A percentile compares a stretch with the other conserved stretches of the same genome.
Evolutionary conservation across 1,139 yeast species (phyloP).

Genomic region (Taphrina confusa): DNA sequence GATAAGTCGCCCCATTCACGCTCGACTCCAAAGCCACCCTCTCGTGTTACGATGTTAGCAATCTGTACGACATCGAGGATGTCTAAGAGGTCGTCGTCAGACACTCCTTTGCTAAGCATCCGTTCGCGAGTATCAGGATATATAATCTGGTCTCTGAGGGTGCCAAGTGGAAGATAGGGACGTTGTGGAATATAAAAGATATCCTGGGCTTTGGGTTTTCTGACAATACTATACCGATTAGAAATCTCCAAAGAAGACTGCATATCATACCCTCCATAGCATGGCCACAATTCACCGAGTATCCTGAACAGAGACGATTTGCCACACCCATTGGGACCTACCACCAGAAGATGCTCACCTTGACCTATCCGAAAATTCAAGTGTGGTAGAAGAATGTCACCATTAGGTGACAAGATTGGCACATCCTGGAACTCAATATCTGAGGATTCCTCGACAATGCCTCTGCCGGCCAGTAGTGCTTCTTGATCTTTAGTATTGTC

Average conservation of each 20-base stretch:
- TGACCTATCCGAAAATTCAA: conserved; percentile 70
- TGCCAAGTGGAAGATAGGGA: conserved; percentile 76
- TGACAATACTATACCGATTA: conserved; percentile 54
- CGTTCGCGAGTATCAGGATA: conserved; percentile 75
- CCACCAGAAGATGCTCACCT: conserved; percentile 84
- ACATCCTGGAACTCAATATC: conserved; percentile 71
- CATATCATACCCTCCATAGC: conserved; percentile 44
- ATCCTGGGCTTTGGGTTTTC: conserved; percentile 66
- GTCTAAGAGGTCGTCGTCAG: conserved; percentile 63
- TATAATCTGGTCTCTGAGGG: conserved; percentile 74
- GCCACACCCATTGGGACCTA: conserved; percentile 96
- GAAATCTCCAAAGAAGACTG: background rate
- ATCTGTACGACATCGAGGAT: conserved; percentile 55
- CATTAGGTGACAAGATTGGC: conserved; percentile 80
- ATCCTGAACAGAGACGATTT: conserved; percentile 87
- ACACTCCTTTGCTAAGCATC: conserved; percentile 52
- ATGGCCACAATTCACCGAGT: conserved; percentile 93
- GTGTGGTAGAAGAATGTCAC: conserved; percentile 68
- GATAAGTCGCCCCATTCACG: conserved; percentile 88
- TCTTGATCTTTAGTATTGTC: conserved; percentile 22
- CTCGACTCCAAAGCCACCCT: conserved; percentile 62
- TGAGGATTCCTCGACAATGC: conserved; percentile 50
- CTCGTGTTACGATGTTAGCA: conserved; percentile 47
- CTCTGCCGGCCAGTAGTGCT: conserved; percentile 34
- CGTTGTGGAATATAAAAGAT: conserved; percentile 91